A percentile compares a stretch with the other conserved stretches of the same genome.
Conservation (phyloP, 2,329 filamentous ascomycete species). For the Verticillium nonalfalfae region DNA sequence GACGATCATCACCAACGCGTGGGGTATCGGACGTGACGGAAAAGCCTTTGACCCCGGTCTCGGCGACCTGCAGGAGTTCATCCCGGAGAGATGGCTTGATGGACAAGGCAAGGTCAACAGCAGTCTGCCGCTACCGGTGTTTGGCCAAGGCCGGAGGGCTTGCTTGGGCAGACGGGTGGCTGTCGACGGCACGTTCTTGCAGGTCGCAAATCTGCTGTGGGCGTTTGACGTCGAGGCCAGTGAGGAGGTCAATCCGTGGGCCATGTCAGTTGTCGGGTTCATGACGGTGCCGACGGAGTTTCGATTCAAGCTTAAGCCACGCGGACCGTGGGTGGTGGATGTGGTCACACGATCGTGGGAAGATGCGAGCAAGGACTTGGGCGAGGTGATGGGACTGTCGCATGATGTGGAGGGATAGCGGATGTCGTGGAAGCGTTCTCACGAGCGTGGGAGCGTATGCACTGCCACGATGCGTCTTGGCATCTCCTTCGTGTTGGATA, state of each 20-base stretch:
- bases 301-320: slow-evolving; percentile 17
- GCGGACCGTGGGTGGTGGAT: slow-evolving; percentile 20
- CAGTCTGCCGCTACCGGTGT: slow-evolving; percentile 26
- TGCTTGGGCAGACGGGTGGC: slow-evolving; percentile 38
- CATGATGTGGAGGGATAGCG: slow-evolving; percentile 2
- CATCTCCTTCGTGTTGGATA: too few relatives aligned
- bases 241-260: slow-evolving; percentile 14
- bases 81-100: slow-evolving; percentile 23
- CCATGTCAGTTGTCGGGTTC: slow-evolving; percentile 17
- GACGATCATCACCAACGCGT: slow-evolving; percentile 34
- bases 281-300: slow-evolving; percentile 19
- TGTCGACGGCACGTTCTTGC: slow-evolving; percentile 35
- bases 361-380: slow-evolving; percentile 5
- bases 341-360: slow-evolving; percentile 13
- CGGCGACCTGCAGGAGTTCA: slow-evolving; percentile 18
- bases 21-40: slow-evolving; percentile 27
- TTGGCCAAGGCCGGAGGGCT: slow-evolving; percentile 42
- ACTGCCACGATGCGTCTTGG: neutral
- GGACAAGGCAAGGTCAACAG: slow-evolving; percentile 12
- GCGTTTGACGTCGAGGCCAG: slow-evolving; percentile 33
- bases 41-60: slow-evolving; percentile 28
- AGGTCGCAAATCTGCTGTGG: slow-evolving; percentile 40
- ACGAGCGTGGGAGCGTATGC: neutral
- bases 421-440: neutral
- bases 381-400: slow-evolving; percentile 5